Evolutionary conservation across 2,329 filamentous ascomycete species (phyloP).

Genomic region (Canariomyces notabilis): DNA sequence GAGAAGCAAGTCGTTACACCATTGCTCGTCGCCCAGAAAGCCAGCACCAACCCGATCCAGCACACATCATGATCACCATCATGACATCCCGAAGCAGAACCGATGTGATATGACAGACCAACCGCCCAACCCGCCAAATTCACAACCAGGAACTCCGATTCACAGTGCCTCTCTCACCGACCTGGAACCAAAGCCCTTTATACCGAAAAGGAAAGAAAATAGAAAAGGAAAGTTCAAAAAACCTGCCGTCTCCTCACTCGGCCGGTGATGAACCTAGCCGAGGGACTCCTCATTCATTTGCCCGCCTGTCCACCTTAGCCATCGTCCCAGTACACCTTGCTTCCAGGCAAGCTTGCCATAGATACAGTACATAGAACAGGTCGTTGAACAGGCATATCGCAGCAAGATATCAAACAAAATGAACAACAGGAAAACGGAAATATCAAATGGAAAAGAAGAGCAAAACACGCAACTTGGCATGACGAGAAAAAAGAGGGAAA

Average conservation of each 20-base stretch:
- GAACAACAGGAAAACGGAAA: slow-evolving; percentile 9
- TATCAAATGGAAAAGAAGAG: too few species aligned
- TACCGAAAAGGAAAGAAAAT: slow-evolving; percentile 1
- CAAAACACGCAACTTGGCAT: too few species aligned
- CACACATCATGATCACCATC: too few species aligned
- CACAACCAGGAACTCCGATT: slow-evolving; percentile 18
- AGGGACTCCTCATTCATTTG: background rate
- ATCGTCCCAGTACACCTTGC: slow-evolving; percentile 18
- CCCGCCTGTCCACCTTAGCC: background rate
- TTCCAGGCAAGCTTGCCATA: background rate
- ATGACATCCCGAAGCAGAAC: too few species aligned
- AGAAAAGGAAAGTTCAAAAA: too few species aligned
- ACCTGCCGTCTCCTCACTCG: slow-evolving; percentile 1
- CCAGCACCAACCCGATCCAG: too few species aligned
- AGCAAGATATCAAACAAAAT: too few species aligned
- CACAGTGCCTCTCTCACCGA: slow-evolving; percentile 23
- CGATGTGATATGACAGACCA: background rate
- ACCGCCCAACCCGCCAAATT: background rate
- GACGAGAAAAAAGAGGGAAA: slow-evolving; percentile 8
- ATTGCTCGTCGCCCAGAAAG: too few species aligned
- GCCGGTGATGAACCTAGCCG: slow-evolving; percentile 10
- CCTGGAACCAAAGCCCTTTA: slow-evolving; percentile 18
- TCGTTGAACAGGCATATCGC: too few species aligned
- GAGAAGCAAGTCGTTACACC: too few species aligned
- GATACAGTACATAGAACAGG: slow-evolving; percentile 18